Conservation (phyloP, 805 yeast species). For the Kodamaea restingae region DNA sequence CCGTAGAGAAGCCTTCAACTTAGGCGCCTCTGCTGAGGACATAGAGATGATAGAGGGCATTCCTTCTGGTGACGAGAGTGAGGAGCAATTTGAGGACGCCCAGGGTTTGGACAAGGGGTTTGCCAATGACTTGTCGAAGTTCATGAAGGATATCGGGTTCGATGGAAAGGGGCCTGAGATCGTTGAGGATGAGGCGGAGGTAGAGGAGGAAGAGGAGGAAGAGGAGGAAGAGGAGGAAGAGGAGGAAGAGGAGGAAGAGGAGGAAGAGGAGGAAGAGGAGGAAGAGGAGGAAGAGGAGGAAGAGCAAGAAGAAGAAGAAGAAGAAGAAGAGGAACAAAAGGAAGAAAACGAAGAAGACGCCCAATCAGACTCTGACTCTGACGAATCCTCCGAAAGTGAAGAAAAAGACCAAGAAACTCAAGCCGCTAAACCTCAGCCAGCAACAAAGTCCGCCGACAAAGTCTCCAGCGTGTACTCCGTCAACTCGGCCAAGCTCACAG, state of each 20-base stretch:
- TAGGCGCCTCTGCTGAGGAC: conserved; percentile 89
- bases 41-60: conserved; percentile 57
- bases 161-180: conserved; percentile 34
- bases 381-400: background rate
- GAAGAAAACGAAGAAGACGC: conserved; percentile 12
- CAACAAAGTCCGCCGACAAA: conserved; percentile 20
- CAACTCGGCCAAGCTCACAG: conserved; percentile 48
- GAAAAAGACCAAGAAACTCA: background rate
- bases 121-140: conserved; percentile 51
- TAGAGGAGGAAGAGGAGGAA: conserved; percentile 14
- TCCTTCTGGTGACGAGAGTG: conserved; percentile 49
- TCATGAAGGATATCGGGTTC: conserved; percentile 68
- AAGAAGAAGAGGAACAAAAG: conserved; percentile 11
- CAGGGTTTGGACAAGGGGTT: conserved; percentile 41
- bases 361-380: conserved; percentile 3
- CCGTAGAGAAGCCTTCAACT: conserved; percentile 68
- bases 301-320: conserved; percentile 12
- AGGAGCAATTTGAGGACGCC: conserved; percentile 44
- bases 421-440: conserved; percentile 9
- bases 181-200: conserved; percentile 19
- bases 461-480: conserved; percentile 45
- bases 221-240: conserved; percentile 35
- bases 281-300: conserved; percentile 15
- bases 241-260: conserved; percentile 26
- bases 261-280: conserved; percentile 19